phyloP scores from a whole-genome alignment of 2,329 filamentous ascomycete genomes.

The Calonectria naviculata region DNA sequence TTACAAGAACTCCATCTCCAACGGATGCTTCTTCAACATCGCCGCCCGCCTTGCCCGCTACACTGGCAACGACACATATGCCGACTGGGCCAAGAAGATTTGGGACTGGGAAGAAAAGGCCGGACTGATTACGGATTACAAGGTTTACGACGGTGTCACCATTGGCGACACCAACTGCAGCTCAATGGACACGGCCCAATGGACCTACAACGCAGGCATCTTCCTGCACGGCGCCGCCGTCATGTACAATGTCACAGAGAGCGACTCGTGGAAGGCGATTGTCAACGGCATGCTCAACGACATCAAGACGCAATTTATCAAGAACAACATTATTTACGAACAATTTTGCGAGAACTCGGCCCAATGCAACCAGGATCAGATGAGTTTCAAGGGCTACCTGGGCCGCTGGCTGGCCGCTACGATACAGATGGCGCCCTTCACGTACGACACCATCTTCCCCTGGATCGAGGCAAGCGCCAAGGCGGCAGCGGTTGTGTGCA shows the following conservation, averaged over 20 bases:
- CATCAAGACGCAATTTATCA: slow-evolving; percentile 65
- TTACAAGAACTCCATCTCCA: slow-evolving; percentile 77
- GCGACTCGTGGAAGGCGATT: slow-evolving; percentile 66
- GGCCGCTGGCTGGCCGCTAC: slow-evolving; percentile 72
- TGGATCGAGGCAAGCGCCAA: slow-evolving; percentile 62
- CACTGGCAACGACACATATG: slow-evolving; percentile 83
- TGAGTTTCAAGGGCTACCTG: slow-evolving; percentile 81
- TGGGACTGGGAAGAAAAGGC: slow-evolving; percentile 73
- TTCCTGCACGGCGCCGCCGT: slow-evolving; percentile 71
- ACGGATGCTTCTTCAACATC: slow-evolving; percentile 77
- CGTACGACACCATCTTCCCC: slow-evolving; percentile 59
- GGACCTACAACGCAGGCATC: slow-evolving; percentile 77
- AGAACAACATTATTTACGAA: slow-evolving; percentile 68
- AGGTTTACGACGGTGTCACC: slow-evolving; percentile 63
- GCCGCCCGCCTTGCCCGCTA: slow-evolving; percentile 79
- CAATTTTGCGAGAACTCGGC: slow-evolving; percentile 72
- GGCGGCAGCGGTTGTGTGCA: slow-evolving; percentile 64
- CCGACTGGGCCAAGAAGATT: slow-evolving; percentile 77
- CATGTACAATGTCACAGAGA: slow-evolving; percentile 70
- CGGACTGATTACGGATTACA: slow-evolving; percentile 67
- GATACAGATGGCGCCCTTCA: slow-evolving; percentile 65
- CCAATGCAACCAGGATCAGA: slow-evolving; percentile 77
- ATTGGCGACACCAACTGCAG: slow-evolving; percentile 57
- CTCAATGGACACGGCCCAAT: slow-evolving; percentile 68
- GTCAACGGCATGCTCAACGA: slow-evolving; percentile 67